Percentiles rank a stretch among this genome's conserved stretches.
Conservation (phyloP, 768 basidiomycete species). For the Chalciporus chontae region DNA sequence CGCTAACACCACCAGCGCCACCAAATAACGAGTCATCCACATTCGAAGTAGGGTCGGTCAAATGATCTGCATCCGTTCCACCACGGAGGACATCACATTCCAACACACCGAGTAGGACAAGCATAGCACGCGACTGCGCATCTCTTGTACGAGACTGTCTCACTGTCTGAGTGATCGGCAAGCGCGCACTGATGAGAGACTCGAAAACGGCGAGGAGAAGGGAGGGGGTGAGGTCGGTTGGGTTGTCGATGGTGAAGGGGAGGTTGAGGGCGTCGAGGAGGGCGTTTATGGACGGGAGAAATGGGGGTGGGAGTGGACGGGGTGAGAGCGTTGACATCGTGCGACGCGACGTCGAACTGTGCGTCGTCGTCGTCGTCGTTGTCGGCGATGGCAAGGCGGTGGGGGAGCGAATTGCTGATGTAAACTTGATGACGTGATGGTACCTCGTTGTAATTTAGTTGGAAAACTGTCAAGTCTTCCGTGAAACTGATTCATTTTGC, state of each 20-base stretch:
- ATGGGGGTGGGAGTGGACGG: slow-evolving; percentile 13
- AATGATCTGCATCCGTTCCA: slow-evolving; percentile 54
- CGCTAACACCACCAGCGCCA: slow-evolving; percentile 24
- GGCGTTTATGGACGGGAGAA: slow-evolving; percentile 37
- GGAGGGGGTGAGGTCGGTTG: slow-evolving; percentile 65
- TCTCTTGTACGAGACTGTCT: slow-evolving; percentile 35
- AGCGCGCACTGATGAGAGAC: slow-evolving; percentile 49
- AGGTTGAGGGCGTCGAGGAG: slow-evolving; percentile 44
- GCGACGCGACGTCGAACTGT: not conserved
- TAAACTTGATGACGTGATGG: not conserved
- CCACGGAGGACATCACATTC: slow-evolving; percentile 57
- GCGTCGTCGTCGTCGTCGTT: not conserved
- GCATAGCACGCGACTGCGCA: slow-evolving; percentile 60
- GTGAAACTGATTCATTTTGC: too few species aligned
- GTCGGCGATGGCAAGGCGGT: not conserved
- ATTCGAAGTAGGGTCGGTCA: not conserved
- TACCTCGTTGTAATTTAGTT: too few species aligned
- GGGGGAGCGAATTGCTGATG: not conserved
- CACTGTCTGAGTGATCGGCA: slow-evolving; percentile 40
- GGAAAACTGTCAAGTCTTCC: too few species aligned
- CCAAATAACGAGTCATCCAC: slow-evolving; percentile 28
- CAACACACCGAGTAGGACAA: slow-evolving; percentile 71
- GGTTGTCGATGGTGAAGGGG: slow-evolving; percentile 46
- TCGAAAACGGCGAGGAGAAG: slow-evolving; percentile 71
- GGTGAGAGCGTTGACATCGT: slow-evolving; percentile 6